Conservation (phyloP, 2,329 filamentous ascomycete genomes). For the Ceratocystis albifundus region DNA sequence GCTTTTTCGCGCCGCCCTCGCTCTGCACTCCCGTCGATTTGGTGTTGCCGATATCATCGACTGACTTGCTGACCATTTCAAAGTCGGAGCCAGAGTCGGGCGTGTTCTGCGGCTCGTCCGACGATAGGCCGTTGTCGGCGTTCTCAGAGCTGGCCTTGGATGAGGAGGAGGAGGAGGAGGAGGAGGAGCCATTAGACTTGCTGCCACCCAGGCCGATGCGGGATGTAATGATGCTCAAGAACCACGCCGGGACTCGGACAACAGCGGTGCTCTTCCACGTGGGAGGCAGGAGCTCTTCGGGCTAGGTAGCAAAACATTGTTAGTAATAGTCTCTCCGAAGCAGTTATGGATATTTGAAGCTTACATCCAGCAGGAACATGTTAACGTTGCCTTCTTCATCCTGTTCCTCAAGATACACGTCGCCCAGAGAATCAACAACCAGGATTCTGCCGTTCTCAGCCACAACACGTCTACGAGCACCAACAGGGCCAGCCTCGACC, state of each 20-base stretch:
- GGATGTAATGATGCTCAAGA: constrained; percentile 44
- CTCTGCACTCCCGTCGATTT: constrained; percentile 41
- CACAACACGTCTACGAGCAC: constrained; percentile 73
- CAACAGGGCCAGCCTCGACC: constrained; percentile 52
- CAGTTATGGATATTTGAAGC: constrained; percentile 30
- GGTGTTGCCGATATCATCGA: constrained; percentile 33
- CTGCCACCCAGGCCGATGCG: constrained; percentile 32
- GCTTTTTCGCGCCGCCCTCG: constrained; percentile 39
- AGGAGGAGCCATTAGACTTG: neutral
- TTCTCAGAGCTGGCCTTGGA: constrained; percentile 31
- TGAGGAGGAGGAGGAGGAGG: constrained; percentile 25
- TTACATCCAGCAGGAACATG: constrained; percentile 79
- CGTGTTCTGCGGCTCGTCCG: constrained; percentile 39
- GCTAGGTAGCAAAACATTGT: constrained; percentile 38
- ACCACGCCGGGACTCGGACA: constrained; percentile 63
- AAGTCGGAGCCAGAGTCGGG: constrained; percentile 49
- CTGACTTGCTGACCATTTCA: constrained; percentile 47
- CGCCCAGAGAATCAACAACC: constrained; percentile 80
- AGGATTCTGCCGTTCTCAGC: constrained; percentile 93
- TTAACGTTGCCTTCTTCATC: constrained; percentile 73
- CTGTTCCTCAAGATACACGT: constrained; percentile 89
- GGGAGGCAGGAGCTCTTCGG: constrained; percentile 66
- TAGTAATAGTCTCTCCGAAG: neutral
- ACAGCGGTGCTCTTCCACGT: constrained; percentile 74
- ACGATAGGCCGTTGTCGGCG: constrained; percentile 31